A percentile compares a stretch with the other conserved stretches of the same genome.
These are phyloP conservation scores for Clonostachys rhizophaga DNA, from an alignment of 2,329 filamentous ascomycete species.

Conservation along the genomic window DNA sequence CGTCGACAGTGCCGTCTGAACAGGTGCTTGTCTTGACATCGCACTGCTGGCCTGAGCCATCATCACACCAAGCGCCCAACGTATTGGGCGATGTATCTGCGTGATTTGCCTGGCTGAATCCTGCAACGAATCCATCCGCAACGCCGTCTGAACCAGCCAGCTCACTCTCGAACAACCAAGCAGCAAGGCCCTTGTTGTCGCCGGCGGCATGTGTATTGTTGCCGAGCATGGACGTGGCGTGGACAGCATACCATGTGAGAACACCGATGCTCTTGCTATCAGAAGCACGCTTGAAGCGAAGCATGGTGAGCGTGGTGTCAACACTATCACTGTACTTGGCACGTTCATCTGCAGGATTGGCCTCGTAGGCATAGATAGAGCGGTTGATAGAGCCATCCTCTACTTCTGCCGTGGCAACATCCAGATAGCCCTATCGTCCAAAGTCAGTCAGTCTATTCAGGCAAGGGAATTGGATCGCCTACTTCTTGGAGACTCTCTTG, in stretches of 20 bases:
- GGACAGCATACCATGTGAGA: conserved; percentile 87
- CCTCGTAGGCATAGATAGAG: conserved; percentile 81
- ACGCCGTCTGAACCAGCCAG: conserved; percentile 49
- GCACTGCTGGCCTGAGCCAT: conserved; percentile 68
- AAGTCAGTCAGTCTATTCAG: background rate
- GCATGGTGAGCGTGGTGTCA: conserved; percentile 63
- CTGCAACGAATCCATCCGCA: conserved; percentile 72
- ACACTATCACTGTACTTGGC: conserved; percentile 54
- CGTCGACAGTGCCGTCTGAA: conserved; percentile 60
- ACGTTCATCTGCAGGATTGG: conserved; percentile 76
- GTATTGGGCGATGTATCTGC: conserved; percentile 90
- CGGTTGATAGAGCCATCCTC: conserved; percentile 81
- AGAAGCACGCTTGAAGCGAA: conserved; percentile 70
- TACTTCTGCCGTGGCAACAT: conserved; percentile 65
- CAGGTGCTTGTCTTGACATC: conserved; percentile 83
- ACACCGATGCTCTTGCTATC: conserved; percentile 76
- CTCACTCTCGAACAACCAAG: conserved; percentile 75
- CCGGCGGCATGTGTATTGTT: conserved; percentile 90
- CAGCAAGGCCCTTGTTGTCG: conserved; percentile 96
- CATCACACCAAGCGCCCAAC: conserved; percentile 84
- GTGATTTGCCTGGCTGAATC: conserved; percentile 88
- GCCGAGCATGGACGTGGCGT: conserved; percentile 84
- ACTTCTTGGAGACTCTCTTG: conserved; percentile 52
- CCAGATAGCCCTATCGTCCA: conserved; percentile 55
- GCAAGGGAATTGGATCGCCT: conserved; percentile 5